Evolutionary conservation across 352 stramenopile species (phyloP).

Genomic region (Thalassiosira livingstoniorum): DNA sequence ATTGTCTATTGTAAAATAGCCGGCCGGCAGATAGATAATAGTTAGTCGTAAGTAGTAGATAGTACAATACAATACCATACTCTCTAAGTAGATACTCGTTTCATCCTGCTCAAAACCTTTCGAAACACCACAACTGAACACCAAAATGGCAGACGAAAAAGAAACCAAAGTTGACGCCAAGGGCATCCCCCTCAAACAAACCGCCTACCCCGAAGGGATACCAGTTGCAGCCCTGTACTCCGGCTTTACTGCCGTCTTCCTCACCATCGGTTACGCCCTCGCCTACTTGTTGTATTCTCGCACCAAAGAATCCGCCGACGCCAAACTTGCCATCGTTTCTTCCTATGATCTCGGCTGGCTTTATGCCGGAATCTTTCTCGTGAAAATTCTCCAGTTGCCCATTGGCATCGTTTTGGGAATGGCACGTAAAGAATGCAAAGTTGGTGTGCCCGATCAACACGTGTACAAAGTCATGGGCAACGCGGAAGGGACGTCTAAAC

Average conservation of each 20-base stretch:
- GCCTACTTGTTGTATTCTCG: conserved; percentile 4
- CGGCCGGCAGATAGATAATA: no score
- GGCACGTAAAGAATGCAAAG: conserved; percentile 28
- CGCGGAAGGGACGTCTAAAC: conserved; percentile 16
- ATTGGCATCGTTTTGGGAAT: conserved; percentile 23
- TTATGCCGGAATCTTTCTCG: conserved; percentile 23
- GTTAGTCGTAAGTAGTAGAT: no score
- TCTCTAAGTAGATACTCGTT: no score
- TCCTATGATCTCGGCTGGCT: conserved; percentile 38
- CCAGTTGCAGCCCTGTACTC: conserved; percentile 23
- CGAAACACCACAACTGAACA: no score
- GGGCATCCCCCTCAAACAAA: conserved; percentile 38
- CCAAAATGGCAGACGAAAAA: conserved; percentile 10
- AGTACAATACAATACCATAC: no score
- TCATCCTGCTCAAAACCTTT: no score
- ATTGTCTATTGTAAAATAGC: no score
- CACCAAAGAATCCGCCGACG: conserved; percentile 10
- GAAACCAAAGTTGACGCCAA: conserved; percentile 31
- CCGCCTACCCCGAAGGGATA: conserved; percentile 5
- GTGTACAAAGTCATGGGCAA: conserved; percentile 43
- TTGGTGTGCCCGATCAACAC: conserved; percentile 37
- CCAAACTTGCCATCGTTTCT: conserved; percentile 30
- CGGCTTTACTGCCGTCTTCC: conserved; percentile 10
- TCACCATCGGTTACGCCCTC: not conserved
- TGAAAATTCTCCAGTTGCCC: conserved; percentile 15